Percentiles rank a stretch among this genome's conserved stretches.
phyloP scores from a whole-genome alignment of 192 early-diverging fungal species.

The Coemansia sp. region DNA sequence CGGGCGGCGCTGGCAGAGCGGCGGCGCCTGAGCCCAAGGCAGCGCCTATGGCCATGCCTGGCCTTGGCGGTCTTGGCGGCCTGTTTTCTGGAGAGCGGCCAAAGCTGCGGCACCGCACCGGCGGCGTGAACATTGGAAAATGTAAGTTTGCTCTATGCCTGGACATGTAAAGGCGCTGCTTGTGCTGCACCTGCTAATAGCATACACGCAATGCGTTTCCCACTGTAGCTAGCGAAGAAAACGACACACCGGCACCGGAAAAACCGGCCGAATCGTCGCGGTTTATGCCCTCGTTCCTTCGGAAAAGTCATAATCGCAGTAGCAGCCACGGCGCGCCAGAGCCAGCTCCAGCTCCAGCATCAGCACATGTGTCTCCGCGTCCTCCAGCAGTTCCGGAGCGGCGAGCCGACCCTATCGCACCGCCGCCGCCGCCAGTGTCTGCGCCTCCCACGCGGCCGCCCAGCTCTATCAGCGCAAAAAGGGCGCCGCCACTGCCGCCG shows the following conservation, averaged over 20 bases:
- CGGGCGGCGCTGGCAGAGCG: conserved; percentile 22
- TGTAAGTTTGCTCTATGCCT: conserved; percentile 17
- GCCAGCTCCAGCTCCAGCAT: conserved; percentile 2
- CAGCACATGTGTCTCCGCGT: conserved; percentile 11
- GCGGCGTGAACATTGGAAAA: conserved; percentile 57
- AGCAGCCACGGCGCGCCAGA: conserved; percentile 8
- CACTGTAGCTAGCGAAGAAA: conserved; percentile 42
- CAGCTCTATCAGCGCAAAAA: conserved; percentile 34
- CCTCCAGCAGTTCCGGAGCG: conserved; percentile 36
- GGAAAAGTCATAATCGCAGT: conserved; percentile 38
- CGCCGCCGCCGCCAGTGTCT: conserved; percentile 19
- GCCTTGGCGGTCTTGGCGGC: conserved; percentile 61
- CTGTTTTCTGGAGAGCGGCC: conserved; percentile 73
- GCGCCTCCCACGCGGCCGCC: conserved; percentile 26
- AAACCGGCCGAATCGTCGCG: conserved; percentile 28
- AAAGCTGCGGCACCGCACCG: conserved; percentile 61
- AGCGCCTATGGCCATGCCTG: conserved; percentile 41
- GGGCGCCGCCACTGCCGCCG: conserved; percentile 44
- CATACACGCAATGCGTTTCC: neutral
- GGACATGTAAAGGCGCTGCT: neutral
- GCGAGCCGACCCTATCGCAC: conserved; percentile 22
- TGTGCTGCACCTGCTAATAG: neutral
- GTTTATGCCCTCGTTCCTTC: conserved; percentile 37
- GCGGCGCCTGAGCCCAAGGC: conserved; percentile 20
- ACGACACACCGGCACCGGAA: conserved; percentile 7